Base-by-base conservation (phyloP, 768 basidiomycete species). In the Tulasnella sp. region DNA sequence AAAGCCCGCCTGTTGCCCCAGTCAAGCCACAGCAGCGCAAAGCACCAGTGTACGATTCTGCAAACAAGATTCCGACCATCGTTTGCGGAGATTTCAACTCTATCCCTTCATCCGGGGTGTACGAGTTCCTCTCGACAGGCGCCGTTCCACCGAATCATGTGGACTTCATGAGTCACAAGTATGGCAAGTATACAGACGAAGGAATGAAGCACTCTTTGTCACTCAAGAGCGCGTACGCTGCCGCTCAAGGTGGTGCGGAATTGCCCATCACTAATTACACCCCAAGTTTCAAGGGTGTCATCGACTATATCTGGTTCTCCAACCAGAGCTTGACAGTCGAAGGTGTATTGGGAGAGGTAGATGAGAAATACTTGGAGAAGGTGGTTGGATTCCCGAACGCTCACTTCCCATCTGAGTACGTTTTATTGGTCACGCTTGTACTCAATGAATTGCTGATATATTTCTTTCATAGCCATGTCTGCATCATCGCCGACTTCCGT, bases 71-170 rank as follows among this genome's bases (percentile, higher is more conserved):
- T 62, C 93, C 95, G 7, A 65, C 84, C 54, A 75, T 99, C 64
- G 70, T 96, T 53, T 86, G 84, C 59, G 90, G 91, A n/a, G 95
- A 99, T 68, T 91, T 83, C 70, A 99, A 99, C 71, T 93, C 90
- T 43, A 67, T 81, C 2, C 84, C 88, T 1, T 69, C 70, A 8
- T 89, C 86, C 29, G 90, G 90, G 5, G 86, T 98, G 16, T 95
- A 87, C 70, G 88, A 98, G 59, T 91, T 84, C 70, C 65, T 98
- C 46, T 73, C 82, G 22, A 77, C 71, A 7, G 93, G 95, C 9
- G 63, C 66, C 7, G 69, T 83, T 3, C 67, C 81, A 2, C 70
- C 77, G 6, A 74, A 83, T 53, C 95, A 99, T 59, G 75, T 80
- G 8, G 95, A 99, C 64, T 98, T 96, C 65, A 77, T 93, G 79